Percentiles rank a stretch among this genome's conserved stretches.
These are phyloP conservation scores for Fagopyrum esculentum DNA, from an alignment of 148 eudicot species.

Conservation along the genomic window DNA sequence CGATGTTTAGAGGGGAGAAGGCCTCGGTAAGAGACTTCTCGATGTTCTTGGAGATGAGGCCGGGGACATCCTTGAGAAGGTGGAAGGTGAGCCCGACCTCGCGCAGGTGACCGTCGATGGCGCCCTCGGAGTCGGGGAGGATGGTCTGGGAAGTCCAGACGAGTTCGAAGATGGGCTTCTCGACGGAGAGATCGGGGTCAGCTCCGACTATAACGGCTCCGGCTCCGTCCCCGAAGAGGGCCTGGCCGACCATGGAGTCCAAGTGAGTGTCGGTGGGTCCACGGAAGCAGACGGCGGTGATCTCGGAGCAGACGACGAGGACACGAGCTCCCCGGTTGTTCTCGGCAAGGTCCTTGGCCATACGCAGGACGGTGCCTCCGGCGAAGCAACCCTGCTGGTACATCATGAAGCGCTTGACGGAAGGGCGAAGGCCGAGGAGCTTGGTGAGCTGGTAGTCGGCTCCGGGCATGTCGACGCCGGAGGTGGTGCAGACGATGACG, in stretches of 20 bases:
- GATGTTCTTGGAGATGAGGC: constrained; percentile 30
- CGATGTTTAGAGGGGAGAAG: constrained; percentile 25
- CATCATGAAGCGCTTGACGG: constrained; percentile 41
- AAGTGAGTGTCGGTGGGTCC: constrained; percentile 30
- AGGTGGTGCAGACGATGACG: constrained; percentile 40
- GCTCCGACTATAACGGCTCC: constrained; percentile 30
- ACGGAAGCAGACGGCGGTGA: constrained; percentile 32
- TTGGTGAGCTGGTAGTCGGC: constrained; percentile 51
- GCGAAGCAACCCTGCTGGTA: constrained; percentile 44
- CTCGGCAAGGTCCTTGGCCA: constrained; percentile 39
- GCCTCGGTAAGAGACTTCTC: constrained; percentile 25
- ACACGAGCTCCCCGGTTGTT: constrained; percentile 33
- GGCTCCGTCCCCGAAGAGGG: constrained; percentile 37
- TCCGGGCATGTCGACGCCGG: constrained; percentile 53
- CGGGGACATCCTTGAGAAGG: constrained; percentile 31
- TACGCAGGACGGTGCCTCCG: constrained; percentile 32
- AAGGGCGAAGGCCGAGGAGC: constrained; percentile 43
- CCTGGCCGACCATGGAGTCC: constrained; percentile 39
- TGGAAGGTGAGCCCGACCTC: constrained; percentile 36
- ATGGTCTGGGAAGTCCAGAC: constrained; percentile 30
- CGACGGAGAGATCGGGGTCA: constrained; percentile 20
- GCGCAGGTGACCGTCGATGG: constrained; percentile 34
- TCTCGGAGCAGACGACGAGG: constrained; percentile 32
- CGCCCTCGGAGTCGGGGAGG: constrained; percentile 32
- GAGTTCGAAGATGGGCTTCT: constrained; percentile 22